Conservation (phyloP, 441 rosid genomes). For the Jatropha multifida region DNA sequence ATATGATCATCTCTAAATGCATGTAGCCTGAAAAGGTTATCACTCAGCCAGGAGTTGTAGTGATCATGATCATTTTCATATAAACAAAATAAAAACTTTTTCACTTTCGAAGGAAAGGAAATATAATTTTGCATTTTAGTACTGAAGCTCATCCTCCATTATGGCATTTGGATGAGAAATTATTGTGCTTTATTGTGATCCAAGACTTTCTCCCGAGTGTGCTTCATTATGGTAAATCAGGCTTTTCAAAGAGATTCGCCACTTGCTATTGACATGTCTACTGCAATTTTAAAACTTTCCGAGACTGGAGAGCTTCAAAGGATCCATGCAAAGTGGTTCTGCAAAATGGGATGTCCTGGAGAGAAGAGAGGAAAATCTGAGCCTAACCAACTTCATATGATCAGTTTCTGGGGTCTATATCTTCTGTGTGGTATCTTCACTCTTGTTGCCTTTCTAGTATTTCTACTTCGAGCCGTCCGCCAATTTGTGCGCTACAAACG, state of each 20-base stretch:
- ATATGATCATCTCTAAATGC: background rate
- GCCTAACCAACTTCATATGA: constrained; percentile 60
- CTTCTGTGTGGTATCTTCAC: constrained; percentile 54
- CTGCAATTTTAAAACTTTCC: constrained; percentile 77
- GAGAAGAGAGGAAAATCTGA: constrained; percentile 30
- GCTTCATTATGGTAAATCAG: constrained; percentile 33
- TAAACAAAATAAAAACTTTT: background rate
- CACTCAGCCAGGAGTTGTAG: too few species aligned
- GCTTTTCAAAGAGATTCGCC: constrained; percentile 75
- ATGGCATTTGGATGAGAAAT: too few species aligned
- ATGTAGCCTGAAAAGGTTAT: background rate
- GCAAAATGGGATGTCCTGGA: constrained; percentile 50
- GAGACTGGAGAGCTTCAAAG: constrained; percentile 67
- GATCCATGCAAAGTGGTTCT: constrained; percentile 66
- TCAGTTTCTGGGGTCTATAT: constrained; percentile 85
- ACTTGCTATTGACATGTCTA: constrained; percentile 71
- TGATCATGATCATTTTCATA: background rate
- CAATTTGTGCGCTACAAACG: constrained; percentile 56
- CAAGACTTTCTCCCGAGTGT: background rate
- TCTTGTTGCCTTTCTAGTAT: constrained; percentile 48
- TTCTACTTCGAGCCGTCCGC: constrained; percentile 46
- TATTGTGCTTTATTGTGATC: background rate
- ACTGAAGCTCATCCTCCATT: background rate
- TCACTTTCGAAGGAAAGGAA: background rate
- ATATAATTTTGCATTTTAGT: background rate